These are phyloP conservation scores for Tephrocybe sp. DNA, from an alignment of 768 basidiomycete species.

Conservation along the genomic window DNA sequence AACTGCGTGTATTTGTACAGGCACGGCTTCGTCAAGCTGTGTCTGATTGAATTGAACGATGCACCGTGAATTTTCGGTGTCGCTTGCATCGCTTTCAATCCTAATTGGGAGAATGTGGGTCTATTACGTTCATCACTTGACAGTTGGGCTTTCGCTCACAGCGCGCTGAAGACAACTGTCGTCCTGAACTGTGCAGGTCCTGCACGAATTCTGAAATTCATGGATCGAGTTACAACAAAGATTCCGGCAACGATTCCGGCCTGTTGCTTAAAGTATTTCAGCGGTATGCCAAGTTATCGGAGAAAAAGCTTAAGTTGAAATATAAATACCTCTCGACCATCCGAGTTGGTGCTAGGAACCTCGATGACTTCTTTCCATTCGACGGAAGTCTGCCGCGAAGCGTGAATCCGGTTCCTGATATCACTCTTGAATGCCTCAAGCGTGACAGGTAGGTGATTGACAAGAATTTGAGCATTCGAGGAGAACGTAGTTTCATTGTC, in stretches of 20 bases:
- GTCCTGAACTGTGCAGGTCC: conserved; percentile 33
- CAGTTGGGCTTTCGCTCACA: too few relatives aligned
- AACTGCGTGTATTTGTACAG: conserved; percentile 27
- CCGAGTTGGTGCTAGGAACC: conserved; percentile 22
- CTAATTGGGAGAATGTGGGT: too few relatives aligned
- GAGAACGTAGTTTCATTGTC: conserved; percentile 29
- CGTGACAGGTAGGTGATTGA: conserved; percentile 27
- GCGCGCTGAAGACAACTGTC: conserved; percentile 37
- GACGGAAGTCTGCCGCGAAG: conserved; percentile 21
- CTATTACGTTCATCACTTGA: too few relatives aligned
- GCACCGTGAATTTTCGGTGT: conserved; percentile 18
- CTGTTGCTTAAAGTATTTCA: too few relatives aligned
- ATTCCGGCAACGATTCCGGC: conserved; percentile 37
- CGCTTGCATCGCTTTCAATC: conserved; percentile 22
- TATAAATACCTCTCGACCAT: conserved; percentile 5
- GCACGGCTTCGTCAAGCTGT: conserved; percentile 26
- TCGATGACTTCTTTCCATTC: conserved; percentile 37
- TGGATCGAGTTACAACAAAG: conserved; percentile 36
- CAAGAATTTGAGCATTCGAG: conserved; percentile 28
- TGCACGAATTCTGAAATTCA: conserved; percentile 41
- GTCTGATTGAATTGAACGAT: conserved; percentile 38
- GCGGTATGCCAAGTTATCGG: too few relatives aligned
- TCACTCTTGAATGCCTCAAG: conserved; percentile 28
- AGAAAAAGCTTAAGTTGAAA: too few relatives aligned
- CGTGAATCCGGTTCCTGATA: conserved; percentile 18